Evolutionary conservation across 2,329 filamentous ascomycete genomes (phyloP).

Genomic region (Aspergillus sp.): DNA sequence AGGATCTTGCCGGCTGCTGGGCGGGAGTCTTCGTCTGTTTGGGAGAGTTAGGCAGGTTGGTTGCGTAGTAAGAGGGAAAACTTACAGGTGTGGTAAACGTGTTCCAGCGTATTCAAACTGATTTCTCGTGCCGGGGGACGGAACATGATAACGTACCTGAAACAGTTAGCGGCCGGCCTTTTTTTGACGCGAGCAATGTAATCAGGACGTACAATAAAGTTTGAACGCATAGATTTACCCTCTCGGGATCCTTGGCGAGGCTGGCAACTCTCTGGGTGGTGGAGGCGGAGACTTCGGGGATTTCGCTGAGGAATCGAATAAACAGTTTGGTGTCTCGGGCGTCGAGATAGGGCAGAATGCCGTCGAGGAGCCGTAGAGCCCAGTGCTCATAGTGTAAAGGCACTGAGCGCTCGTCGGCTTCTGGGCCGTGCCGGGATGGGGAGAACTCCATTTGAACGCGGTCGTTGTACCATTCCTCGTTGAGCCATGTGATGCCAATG

Average conservation of each 20-base stretch:
- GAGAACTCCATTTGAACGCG: conserved; percentile 44
- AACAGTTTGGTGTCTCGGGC: conserved; percentile 72
- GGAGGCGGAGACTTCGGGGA: conserved; percentile 64
- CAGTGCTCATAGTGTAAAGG: conserved; percentile 64
- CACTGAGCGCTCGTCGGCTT: conserved; percentile 40
- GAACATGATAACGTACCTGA: conserved; percentile 47
- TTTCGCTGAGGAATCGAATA: conserved; percentile 82
- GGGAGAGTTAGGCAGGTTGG: not conserved
- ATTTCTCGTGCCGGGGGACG: conserved; percentile 51
- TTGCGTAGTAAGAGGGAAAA: conserved; percentile 3
- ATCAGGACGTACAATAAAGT: conserved; percentile 43
- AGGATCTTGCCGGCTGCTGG: conserved; percentile 46
- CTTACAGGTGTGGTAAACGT: conserved; percentile 49
- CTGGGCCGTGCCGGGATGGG: conserved; percentile 33
- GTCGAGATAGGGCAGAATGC: conserved; percentile 84
- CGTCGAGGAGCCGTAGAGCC: conserved; percentile 72
- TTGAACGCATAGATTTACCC: conserved; percentile 50
- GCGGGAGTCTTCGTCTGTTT: conserved; percentile 37
- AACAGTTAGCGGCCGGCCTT: conserved; percentile 11
- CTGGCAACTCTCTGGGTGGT: conserved; percentile 64
- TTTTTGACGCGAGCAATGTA: not conserved
- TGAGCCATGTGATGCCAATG: conserved; percentile 85
- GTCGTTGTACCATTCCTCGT: conserved; percentile 97
- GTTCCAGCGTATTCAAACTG: conserved; percentile 49
- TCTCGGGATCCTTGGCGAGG: conserved; percentile 54